Percentiles rank a stretch among this genome's conserved stretches.
These are phyloP conservation scores for Aureobasidium sp. DNA, from an alignment of 2,329 filamentous ascomycete species.

Conservation along the genomic window DNA sequence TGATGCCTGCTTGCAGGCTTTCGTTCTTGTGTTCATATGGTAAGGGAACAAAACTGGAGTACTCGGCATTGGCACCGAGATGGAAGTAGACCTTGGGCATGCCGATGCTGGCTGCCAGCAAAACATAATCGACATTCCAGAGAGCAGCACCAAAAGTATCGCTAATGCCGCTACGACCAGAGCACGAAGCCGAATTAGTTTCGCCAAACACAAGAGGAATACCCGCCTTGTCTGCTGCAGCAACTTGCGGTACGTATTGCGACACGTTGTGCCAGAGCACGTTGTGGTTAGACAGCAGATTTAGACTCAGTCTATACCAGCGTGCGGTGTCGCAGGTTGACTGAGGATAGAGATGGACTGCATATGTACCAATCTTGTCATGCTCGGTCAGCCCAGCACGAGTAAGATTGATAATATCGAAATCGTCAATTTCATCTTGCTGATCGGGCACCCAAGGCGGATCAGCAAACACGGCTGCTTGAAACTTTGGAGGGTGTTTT, in stretches of 20 bases:
- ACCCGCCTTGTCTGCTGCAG: conserved; percentile 15
- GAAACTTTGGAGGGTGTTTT: conserved; percentile 16
- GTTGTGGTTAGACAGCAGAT: conserved; percentile 19
- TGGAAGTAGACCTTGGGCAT: conserved; percentile 23
- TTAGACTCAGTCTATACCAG: conserved; percentile 16
- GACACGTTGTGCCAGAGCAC: conserved; percentile 18
- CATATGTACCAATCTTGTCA: neutral
- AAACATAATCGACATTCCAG: conserved; percentile 23
- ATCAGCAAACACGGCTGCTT: conserved; percentile 16
- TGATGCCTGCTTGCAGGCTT: neutral
- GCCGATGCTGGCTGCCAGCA: conserved; percentile 21
- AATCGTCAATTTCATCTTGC: conserved; percentile 12
- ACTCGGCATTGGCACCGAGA: conserved; percentile 22
- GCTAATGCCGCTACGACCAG: conserved; percentile 22
- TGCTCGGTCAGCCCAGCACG: conserved; percentile 15
- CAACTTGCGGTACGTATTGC: conserved; percentile 17
- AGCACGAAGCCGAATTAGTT: conserved; percentile 26
- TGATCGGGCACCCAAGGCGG: neutral
- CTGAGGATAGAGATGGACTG: conserved; percentile 2
- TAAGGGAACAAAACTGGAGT: conserved; percentile 9
- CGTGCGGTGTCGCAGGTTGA: conserved; percentile 12
- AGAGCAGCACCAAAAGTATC: conserved; percentile 24
- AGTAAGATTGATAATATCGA: conserved; percentile 18
- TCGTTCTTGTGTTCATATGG: neutral
- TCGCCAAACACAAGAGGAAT: conserved; percentile 24